These are phyloP conservation scores for Hirsutella thompsonii DNA, from an alignment of 2,329 filamentous ascomycete genomes.

Conservation along the genomic window DNA sequence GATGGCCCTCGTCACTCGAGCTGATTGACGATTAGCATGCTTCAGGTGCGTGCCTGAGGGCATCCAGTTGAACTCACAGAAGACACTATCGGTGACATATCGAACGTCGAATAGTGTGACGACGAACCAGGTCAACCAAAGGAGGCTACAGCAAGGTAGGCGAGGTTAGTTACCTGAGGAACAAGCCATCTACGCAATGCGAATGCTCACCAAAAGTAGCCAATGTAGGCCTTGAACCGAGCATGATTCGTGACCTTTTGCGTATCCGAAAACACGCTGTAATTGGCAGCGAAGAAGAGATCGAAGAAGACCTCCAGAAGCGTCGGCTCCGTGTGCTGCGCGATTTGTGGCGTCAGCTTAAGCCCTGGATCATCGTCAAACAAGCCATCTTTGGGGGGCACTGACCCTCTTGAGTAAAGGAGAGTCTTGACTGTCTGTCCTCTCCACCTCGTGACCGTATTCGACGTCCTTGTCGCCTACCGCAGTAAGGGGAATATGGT, in stretches of 20 bases:
- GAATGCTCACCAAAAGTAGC: constrained; percentile 17
- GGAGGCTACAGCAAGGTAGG: constrained; percentile 22
- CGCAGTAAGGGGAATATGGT: neutral
- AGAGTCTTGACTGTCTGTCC: neutral
- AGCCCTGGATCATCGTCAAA: neutral
- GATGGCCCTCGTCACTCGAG: constrained; percentile 42
- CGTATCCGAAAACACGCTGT: neutral
- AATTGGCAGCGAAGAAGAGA: neutral
- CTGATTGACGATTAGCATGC: constrained; percentile 7
- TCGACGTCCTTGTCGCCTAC: neutral
- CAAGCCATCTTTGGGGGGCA: neutral
- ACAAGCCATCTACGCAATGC: too few relatives aligned
- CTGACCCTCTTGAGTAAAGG: neutral
- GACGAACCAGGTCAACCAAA: constrained; percentile 59
- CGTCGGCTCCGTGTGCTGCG: neutral
- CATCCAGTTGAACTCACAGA: constrained; percentile 20
- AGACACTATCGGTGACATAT: constrained; percentile 50
- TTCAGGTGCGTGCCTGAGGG: neutral
- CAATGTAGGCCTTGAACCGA: neutral
- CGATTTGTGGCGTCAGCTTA: neutral
- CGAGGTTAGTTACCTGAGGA: neutral
- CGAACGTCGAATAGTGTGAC: constrained; percentile 53
- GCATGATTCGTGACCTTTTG: neutral
- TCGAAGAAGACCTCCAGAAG: neutral
- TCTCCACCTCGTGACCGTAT: neutral